These are phyloP conservation scores for Plasmodium knowlesi DNA, from an alignment of 169 alveolate genomes.

Conservation along the genomic window DNA sequence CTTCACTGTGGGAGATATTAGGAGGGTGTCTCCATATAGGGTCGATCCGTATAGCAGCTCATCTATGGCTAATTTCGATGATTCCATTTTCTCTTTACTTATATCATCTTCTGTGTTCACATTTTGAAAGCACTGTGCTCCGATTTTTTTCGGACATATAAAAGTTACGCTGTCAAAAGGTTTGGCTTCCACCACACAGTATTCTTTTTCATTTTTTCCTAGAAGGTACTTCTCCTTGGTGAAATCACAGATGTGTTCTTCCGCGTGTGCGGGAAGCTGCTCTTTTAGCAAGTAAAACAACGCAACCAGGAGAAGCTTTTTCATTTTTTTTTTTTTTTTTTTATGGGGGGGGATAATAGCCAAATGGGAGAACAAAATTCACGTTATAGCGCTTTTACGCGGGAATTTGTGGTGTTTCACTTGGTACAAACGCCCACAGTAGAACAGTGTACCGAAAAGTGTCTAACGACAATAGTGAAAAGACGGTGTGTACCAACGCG, in stretches of 20 bases:
- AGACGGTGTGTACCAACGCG: neutral
- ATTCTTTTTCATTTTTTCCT: neutral
- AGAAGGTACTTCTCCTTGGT: constrained; percentile 17
- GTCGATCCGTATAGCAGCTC: constrained; percentile 40
- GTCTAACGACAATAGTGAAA: neutral
- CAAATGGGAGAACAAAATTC: neutral
- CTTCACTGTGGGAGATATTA: constrained; percentile 38
- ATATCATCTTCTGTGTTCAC: constrained; percentile 1
- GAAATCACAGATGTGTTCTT: constrained; percentile 53
- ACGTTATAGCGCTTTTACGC: neutral
- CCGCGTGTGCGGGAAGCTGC: neutral
- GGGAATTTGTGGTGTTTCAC: neutral
- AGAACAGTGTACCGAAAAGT: neutral
- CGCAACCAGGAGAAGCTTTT: neutral
- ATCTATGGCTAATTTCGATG: constrained; percentile 7
- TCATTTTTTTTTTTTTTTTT: neutral
- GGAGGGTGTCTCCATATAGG: constrained; percentile 31
- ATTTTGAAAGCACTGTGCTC: constrained; percentile 30
- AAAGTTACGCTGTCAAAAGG: constrained; percentile 49
- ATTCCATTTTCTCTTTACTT: neutral
- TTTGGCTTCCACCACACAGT: constrained; percentile 24
- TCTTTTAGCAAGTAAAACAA: neutral
- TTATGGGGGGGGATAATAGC: neutral
- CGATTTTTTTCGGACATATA: constrained; percentile 39
- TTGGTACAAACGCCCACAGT: neutral